Evolutionary conservation across 768 basidiomycete species (phyloP), one percentile per base, ranked within the genome.

Genomic region (Mycena amicta): DNA sequence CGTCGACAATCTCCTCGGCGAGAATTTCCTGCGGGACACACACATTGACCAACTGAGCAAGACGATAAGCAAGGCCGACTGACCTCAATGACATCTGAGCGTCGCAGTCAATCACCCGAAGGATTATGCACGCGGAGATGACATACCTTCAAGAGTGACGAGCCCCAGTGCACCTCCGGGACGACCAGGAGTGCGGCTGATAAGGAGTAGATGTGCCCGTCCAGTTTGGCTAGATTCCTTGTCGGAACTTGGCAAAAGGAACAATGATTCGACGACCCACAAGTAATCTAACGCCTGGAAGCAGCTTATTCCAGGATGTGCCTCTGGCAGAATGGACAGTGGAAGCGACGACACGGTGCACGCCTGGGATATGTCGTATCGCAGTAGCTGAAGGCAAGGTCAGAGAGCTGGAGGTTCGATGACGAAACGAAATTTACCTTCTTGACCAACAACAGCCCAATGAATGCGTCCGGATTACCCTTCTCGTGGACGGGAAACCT

Each of bases 261-360:
- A n/a, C n/a, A n/a, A n/a, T 23, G 12, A 23, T 15, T 23, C 43
- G 11, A 13, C 18, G 5, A 67, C 83, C 31, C 66, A 92, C 90
- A 92, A 95, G 69, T 95, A 96, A 70, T 97, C 94, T 45, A 98
- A 73, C 0, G 94, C 94, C 70, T 98, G 93, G 78, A 97, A 93
- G 67, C 92, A 97, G 67, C 93, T 96, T 69, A 97, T 95, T 6
- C 84, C 81, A 0, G 93, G 93, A 41, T 78, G 78, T 4, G 95
- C 95, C 73, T 98, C 96, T 0, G 96, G 96, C 15, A 98, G 73
- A 26, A 96, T 88, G 0, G 90, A 87, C 1, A 98, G 80, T 2
- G 80, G 75, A 70, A 98, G 93, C 33, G 83, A 74, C 0, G 87
- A 86, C 4, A 95, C 88, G 4, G 89, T 87, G 39, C 86, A 80